Evolutionary conservation across 2,329 filamentous ascomycete genomes (phyloP), one percentile per base, ranked within the genome.

Genomic region (Pyricularia grisea): DNA sequence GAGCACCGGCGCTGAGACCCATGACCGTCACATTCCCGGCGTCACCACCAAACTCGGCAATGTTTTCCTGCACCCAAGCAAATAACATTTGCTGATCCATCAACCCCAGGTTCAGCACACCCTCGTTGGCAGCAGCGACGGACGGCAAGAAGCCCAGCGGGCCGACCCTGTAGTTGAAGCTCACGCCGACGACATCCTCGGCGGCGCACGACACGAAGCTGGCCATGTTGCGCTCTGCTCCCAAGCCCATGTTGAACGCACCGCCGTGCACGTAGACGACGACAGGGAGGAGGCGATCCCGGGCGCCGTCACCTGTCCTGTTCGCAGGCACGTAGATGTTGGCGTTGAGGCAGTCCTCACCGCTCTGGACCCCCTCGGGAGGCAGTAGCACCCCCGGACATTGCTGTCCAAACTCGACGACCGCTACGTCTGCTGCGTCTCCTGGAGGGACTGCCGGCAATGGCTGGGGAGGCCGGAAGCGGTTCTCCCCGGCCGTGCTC

Each of bases 91-190:
- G 81, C 76, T 91, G 88, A 74, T 91, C 89, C 72, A 83, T 81
- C 70, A 91, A 77, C 1, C 90, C 90, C 25, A 89, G 77, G 73
- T 92, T 93, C 68, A 89, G 78, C 58, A 85, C 72, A 0, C 86
- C 88, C 67, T 83, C 83, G 42, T 82, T 82, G 17, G 82, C 79
- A 2, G 36, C 66, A n/a, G 61, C 11, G 5, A 30, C 23, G n/a
- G 83, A 88, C 11, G 86, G 84, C 31, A 92, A 77, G 77, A 94
- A 93, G 0, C 92, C 92, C 74, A 92, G 81, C 5, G 87, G 84
- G 2, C 88, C 87, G 66, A 92, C 82, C 11, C 90, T 83, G 76
- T 91, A 88, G 77, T 85, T 87, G 75, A 89, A 85, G 75, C 82
- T 85, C 67, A 90, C 82, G 42, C 81, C 85, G 61, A 91, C 79